Percentiles rank a stretch among this genome's conserved stretches.
Conservation (phyloP, 768 basidiomycete species). For the Gyrodon lividus region DNA sequence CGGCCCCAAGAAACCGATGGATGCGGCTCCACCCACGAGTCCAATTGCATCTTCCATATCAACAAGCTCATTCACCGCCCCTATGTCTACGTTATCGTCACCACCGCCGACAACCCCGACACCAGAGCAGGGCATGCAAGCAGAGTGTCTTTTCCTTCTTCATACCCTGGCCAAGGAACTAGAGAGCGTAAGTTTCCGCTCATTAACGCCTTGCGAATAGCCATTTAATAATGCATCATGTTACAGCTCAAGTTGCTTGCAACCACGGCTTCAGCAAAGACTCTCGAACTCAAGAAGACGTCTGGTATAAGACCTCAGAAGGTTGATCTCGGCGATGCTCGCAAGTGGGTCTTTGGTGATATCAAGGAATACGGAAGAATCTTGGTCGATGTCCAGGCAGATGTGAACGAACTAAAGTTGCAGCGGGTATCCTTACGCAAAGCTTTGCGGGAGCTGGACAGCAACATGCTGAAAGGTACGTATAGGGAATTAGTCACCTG, state of each 20-base stretch:
- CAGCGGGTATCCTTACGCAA: constrained; percentile 41
- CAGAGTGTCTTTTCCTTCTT: constrained; percentile 56
- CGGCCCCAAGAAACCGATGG: constrained; percentile 1
- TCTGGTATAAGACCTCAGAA: constrained; percentile 39
- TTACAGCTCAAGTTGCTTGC: constrained; percentile 47
- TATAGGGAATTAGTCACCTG: neutral
- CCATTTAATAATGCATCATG: neutral
- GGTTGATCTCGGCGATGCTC: constrained; percentile 44
- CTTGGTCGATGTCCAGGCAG: constrained; percentile 40
- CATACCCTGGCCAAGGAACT: constrained; percentile 50
- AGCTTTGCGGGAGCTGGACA: constrained; percentile 55
- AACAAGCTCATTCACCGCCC: neutral
- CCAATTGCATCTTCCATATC: constrained; percentile 4
- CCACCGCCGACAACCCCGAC: constrained; percentile 8
- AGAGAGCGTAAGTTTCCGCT: constrained; percentile 46
- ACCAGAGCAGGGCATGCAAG: constrained; percentile 63
- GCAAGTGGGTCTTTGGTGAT: constrained; percentile 58
- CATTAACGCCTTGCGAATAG: neutral
- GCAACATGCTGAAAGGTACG: constrained; percentile 66
- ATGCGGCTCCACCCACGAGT: neutral
- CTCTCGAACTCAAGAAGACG: constrained; percentile 36
- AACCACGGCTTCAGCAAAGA: constrained; percentile 36
- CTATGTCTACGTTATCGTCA: constrained; percentile 4
- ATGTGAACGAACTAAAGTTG: constrained; percentile 49
- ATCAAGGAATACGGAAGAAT: constrained; percentile 46